Evolutionary conservation across 192 early-diverging fungal species (phyloP).

Genomic region (Coemansia sp.): DNA sequence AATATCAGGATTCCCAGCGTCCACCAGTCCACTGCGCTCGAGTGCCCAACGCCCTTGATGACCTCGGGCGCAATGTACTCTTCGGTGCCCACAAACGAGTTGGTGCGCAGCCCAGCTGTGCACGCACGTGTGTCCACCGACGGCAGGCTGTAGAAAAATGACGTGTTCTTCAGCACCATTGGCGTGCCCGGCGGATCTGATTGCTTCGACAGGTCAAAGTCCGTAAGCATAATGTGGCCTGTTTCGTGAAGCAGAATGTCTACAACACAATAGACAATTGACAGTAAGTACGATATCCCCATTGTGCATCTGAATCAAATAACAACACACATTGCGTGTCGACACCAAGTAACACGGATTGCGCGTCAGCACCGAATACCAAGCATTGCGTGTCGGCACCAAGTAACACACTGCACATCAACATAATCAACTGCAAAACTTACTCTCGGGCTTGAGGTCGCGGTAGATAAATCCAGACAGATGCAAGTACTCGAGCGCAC

Average conservation of each 20-base stretch:
- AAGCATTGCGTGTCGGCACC: background rate
- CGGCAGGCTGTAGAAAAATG: conserved; percentile 62
- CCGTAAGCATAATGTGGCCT: conserved; percentile 98
- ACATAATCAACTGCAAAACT: conserved; percentile 8
- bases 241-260: conserved; percentile 90
- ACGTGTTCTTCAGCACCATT: conserved; percentile 60
- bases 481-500: conserved; percentile 94
- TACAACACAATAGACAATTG: conserved; percentile 13
- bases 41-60: conserved; percentile 93
- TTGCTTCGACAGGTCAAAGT: conserved; percentile 98
- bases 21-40: conserved; percentile 98
- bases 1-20: conserved; percentile 96
- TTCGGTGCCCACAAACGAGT: conserved; percentile 98
- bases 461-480: conserved; percentile 96
- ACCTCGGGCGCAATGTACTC: conserved; percentile 99
- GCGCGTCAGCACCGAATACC: too few species aligned
- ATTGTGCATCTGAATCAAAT: conserved; percentile 6
- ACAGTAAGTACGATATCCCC: conserved; percentile 3
- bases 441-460: conserved; percentile 95
- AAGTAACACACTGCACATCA: background rate
- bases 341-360: too few species aligned
- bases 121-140: conserved; percentile 86
- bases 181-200: conserved; percentile 79
- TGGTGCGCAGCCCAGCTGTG: conserved; percentile 84
- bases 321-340: background rate